These are phyloP conservation scores for Russula foetens DNA, from an alignment of 768 basidiomycete species.

Conservation along the genomic window DNA sequence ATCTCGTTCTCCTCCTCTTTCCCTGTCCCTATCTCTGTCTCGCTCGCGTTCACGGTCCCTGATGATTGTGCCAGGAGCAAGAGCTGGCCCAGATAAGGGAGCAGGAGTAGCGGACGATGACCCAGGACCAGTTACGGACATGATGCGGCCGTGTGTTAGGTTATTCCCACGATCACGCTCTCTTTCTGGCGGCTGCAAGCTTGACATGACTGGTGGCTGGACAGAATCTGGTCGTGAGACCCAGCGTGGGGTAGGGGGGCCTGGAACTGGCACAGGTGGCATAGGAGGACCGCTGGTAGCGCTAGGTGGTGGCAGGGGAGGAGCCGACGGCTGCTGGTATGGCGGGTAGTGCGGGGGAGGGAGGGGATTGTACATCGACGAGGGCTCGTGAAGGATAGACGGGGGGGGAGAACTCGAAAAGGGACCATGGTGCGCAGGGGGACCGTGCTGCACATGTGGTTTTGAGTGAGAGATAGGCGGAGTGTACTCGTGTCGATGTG, in stretches of 20 bases:
- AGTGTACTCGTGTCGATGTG: constrained; percentile 21
- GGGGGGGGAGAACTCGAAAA: constrained; percentile 16
- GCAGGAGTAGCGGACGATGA: constrained; percentile 10
- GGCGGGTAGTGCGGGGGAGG: constrained; percentile 13
- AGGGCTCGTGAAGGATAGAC: constrained; percentile 23
- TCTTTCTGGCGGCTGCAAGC: constrained; percentile 23
- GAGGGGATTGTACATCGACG: constrained; percentile 26
- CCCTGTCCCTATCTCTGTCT: constrained; percentile 22
- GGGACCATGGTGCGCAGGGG: constrained; percentile 13
- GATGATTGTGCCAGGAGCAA: background rate
- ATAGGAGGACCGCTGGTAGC: constrained; percentile 11
- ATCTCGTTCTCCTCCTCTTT: constrained; percentile 11
- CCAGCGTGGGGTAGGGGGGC: constrained; percentile 17
- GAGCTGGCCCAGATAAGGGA: constrained; percentile 13
- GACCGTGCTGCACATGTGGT: constrained; percentile 7
- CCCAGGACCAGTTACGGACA: background rate
- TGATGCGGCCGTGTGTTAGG: constrained; percentile 2
- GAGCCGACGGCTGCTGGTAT: constrained; percentile 24
- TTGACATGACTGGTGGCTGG: constrained; percentile 28
- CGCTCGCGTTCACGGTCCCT: constrained; percentile 14
- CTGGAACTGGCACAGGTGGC: constrained; percentile 6
- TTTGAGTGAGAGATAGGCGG: constrained; percentile 16
- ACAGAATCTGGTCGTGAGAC: constrained; percentile 1
- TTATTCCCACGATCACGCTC: constrained; percentile 19
- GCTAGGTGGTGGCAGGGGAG: constrained; percentile 5